phyloP scores from a whole-genome alignment of 148 eudicot genomes.

The Talinum fruticosum region DNA sequence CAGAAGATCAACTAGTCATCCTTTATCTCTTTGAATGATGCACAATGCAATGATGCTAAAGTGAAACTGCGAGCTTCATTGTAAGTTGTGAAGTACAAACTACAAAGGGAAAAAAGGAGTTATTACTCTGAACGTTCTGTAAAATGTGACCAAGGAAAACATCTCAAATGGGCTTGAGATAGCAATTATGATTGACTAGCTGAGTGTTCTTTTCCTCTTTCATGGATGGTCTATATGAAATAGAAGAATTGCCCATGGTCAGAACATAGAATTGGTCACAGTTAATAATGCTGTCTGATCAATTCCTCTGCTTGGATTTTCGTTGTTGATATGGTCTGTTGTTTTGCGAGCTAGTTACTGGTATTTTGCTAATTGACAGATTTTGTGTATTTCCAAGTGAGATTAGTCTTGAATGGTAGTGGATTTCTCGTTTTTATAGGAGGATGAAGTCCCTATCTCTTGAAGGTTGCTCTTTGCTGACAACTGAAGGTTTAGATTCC shows the following conservation, averaged over 20 bases:
- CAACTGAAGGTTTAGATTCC: slow-evolving; percentile 70
- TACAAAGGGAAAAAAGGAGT: background rate
- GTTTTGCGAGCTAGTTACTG: background rate
- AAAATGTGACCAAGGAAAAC: background rate
- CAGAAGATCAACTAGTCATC: background rate
- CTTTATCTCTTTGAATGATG: background rate
- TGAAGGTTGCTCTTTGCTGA: slow-evolving; percentile 88
- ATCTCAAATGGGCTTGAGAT: too few relatives aligned
- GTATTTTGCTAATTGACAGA: background rate
- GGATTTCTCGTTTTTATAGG: slow-evolving; percentile 37
- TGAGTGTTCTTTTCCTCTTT: too few relatives aligned
- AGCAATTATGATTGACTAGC: too few relatives aligned
- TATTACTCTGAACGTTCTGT: background rate
- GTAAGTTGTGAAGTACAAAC: too few relatives aligned
- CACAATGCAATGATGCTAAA: background rate
- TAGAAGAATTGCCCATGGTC: too few relatives aligned
- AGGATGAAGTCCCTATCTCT: slow-evolving; percentile 60
- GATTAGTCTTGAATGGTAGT: background rate
- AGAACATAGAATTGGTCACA: too few relatives aligned
- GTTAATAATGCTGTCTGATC: background rate
- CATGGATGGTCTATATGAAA: too few relatives aligned
- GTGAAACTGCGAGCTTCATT: background rate
- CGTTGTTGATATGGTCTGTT: background rate
- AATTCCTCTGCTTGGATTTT: background rate
- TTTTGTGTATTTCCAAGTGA: slow-evolving; percentile 2